Evolutionary conservation across 208 protist genomes (phyloP), one percentile per base, ranked within the genome.

Genomic region (Trypanosoma melophagium): DNA sequence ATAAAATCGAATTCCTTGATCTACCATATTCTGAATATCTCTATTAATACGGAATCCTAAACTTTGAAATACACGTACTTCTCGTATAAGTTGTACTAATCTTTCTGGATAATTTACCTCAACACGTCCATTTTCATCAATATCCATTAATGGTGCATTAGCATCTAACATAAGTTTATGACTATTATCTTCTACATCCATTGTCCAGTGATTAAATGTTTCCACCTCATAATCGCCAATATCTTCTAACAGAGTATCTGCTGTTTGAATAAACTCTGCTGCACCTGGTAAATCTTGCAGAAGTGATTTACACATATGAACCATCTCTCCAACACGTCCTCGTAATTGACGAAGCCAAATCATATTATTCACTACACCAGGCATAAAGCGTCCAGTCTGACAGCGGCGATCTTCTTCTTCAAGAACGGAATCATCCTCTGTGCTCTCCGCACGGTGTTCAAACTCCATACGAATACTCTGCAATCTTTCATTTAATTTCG

Each of bases 101-200:
- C 90, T 84, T 64, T 97, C 90, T 8, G 88, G 71, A 69, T 83
- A 97, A 76, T 96, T 96, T 40, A 97, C 93, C 64, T 94, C 78
- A 22, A 97, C 83, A 13, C 68, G 69, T 4, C 93, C 93, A 31
- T 82, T 79, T 28, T 12, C 66, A 61, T 92, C 84, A 69, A 97
- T 96, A 47, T 88, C 82, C 89, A 97, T 91, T 50, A 95, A 74
- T 49, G 89, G 83, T 31, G 89, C 85, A 53, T 86, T 84, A 2
- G 86, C 87, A 70, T 97, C 87, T 21, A 94, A 70, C 16, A 81
- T 96, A 14, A 97, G 76, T 8, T 54, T 54, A 44, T 82, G 69
- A 45, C 74, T 83, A 66, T 78, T 83, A 59, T 88, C 86, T 70
- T 94, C 77, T 2, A 93, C 76, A 59, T 95, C 87, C 31, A 79